These are phyloP conservation scores for Mitragyna speciosa DNA, from an alignment of 257 asterid species.

Conservation along the genomic window DNA sequence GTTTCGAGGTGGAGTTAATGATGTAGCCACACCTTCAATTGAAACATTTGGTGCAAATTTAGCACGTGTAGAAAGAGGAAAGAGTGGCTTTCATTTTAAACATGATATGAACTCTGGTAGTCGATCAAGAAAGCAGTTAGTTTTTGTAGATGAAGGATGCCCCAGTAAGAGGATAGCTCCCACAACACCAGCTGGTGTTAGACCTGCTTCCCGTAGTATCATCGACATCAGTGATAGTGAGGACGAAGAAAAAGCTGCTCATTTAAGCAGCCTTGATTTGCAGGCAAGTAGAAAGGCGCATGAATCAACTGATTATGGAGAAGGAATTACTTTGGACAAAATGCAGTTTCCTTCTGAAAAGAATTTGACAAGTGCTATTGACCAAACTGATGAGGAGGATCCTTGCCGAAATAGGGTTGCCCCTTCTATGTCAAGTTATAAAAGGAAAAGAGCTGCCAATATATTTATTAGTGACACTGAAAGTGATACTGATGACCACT, in stretches of 20 bases:
- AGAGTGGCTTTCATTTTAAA: slow-evolving; percentile 18
- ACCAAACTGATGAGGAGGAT: slow-evolving; percentile 33
- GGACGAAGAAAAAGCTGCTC: slow-evolving; percentile 29
- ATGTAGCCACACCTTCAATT: slow-evolving; percentile 28
- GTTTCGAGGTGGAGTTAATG: neutral
- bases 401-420: slow-evolving; percentile 9
- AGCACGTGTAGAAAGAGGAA: slow-evolving; percentile 21
- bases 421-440: slow-evolving; percentile 21
- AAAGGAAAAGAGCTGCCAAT: slow-evolving; percentile 39
- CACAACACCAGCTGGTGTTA: slow-evolving; percentile 35
- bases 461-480: slow-evolving; percentile 51
- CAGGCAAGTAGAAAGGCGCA: slow-evolving; percentile 10
- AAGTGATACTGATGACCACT: slow-evolving; percentile 41
- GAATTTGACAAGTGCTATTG: slow-evolving; percentile 3
- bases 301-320: slow-evolving; percentile 25
- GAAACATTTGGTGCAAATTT: slow-evolving; percentile 18
- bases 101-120: slow-evolving; percentile 17
- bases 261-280: slow-evolving; percentile 10
- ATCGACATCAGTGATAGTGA: slow-evolving; percentile 48
- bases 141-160: slow-evolving; percentile 31
- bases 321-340: slow-evolving; percentile 14
- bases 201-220: slow-evolving; percentile 25
- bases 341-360: slow-evolving; percentile 19
- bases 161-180: slow-evolving; percentile 39
- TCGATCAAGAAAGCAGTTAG: slow-evolving; percentile 35